Conservation (phyloP, 1,139 yeast species). For the Pichia sp. region DNA sequence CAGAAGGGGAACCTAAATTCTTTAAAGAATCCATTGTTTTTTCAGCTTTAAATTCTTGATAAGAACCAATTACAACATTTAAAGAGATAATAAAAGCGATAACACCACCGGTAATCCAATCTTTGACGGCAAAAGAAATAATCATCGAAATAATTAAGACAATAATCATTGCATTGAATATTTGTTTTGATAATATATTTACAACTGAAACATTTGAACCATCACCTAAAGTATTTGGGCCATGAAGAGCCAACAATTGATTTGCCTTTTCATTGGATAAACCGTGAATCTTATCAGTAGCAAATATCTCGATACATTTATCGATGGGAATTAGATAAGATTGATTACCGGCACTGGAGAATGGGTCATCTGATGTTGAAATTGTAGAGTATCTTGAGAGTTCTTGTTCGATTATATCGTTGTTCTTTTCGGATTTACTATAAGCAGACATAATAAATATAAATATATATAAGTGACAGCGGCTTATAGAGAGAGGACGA, state of each 20-base stretch:
- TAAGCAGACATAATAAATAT: conserved; percentile 3
- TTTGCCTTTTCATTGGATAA: conserved; percentile 36
- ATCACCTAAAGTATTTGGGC: conserved; percentile 54
- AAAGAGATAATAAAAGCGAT: conserved; percentile 63
- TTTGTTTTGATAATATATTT: conserved; percentile 59
- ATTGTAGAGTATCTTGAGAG: conserved; percentile 11
- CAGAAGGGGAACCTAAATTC: conserved; percentile 66
- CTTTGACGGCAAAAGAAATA: conserved; percentile 66
- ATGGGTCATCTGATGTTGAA: conserved; percentile 1
- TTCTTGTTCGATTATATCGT: conserved; percentile 8
- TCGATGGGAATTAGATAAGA: conserved; percentile 33
- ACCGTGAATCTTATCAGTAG: conserved; percentile 43
- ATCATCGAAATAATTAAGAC: conserved; percentile 69
- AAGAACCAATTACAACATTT: conserved; percentile 62
- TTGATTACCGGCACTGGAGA: conserved; percentile 13
- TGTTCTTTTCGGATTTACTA: conserved; percentile 7
- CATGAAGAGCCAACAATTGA: conserved; percentile 35
- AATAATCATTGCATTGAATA: conserved; percentile 75
- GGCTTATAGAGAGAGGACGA: no score
- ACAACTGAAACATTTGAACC: conserved; percentile 51
- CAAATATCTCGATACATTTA: conserved; percentile 34
- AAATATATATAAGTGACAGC: background rate
- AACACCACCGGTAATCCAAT: conserved; percentile 83
- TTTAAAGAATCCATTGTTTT: conserved; percentile 74
- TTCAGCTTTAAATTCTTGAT: conserved; percentile 54